These are phyloP conservation scores for Gossypium stocksii DNA, from an alignment of 345 rosid species.

Conservation along the genomic window DNA sequence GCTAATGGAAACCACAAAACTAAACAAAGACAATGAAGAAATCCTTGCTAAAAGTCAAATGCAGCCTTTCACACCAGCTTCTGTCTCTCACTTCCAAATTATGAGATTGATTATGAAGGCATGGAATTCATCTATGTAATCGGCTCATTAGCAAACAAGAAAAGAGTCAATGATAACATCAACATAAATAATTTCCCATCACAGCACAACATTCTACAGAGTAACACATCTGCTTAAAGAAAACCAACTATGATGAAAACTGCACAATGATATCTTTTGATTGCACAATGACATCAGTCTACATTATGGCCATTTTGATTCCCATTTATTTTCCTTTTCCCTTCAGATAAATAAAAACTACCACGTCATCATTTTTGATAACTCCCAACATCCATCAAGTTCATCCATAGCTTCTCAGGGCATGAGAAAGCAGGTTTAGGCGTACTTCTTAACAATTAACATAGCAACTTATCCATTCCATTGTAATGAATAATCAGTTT, in stretches of 20 bases:
- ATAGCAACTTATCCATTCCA: background rate
- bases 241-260: too few species aligned
- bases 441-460: constrained; percentile 1
- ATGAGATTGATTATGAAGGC: background rate
- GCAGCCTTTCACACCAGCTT: background rate
- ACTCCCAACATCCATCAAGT: background rate
- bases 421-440: background rate
- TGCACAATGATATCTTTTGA: background rate
- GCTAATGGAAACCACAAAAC: background rate
- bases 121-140: background rate
- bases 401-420: background rate
- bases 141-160: background rate
- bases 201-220: constrained; percentile 1
- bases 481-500: background rate
- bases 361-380: background rate
- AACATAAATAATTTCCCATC: background rate
- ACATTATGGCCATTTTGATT: background rate
- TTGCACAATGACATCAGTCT: background rate
- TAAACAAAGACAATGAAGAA: background rate
- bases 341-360: background rate
- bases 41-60: background rate
- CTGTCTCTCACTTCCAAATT: background rate
- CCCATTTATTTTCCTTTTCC: background rate
- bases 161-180: background rate
- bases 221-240: background rate